phyloP scores from a whole-genome alignment of 306 rosid species.

The Acacia melanoxylon region DNA sequence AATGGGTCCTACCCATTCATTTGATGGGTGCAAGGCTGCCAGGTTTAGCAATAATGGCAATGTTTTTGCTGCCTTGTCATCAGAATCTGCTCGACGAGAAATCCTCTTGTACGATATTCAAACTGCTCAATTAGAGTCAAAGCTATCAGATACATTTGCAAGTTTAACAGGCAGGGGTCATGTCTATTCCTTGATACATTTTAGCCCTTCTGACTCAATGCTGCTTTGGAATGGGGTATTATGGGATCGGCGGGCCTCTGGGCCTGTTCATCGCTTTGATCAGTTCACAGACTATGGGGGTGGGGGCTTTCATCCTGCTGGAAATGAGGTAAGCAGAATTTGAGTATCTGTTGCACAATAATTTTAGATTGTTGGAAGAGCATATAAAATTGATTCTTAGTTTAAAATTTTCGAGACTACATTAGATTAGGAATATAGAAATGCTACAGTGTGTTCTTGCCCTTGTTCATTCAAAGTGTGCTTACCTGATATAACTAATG shows the following conservation, averaged over 20 bases:
- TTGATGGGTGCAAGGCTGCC: constrained; percentile 96
- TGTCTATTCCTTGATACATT: constrained; percentile 74
- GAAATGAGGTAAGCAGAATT: constrained; percentile 79
- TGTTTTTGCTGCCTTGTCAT: constrained; percentile 74
- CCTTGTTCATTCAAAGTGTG: background rate
- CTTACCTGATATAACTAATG: background rate
- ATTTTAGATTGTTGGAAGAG: background rate
- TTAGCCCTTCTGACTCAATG: constrained; percentile 88
- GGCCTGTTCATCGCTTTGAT: constrained; percentile 89
- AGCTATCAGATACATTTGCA: constrained; percentile 60
- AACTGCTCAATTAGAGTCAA: constrained; percentile 60
- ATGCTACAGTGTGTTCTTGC: background rate
- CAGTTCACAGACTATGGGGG: constrained; percentile 98
- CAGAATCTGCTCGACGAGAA: constrained; percentile 72
- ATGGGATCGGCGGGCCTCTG: constrained; percentile 81
- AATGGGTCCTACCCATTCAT: constrained; percentile 78
- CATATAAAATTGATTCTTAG: background rate
- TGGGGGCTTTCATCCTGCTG: constrained; percentile 99
- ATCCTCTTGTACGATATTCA: constrained; percentile 82
- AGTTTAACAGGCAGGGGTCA: constrained; percentile 79
- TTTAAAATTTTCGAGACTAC: background rate
- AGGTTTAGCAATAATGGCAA: constrained; percentile 83
- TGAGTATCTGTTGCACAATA: background rate
- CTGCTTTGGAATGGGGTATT: constrained; percentile 94
- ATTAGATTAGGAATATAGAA: background rate